These are phyloP conservation scores for Arabis hirsuta DNA, from an alignment of 345 rosid species.

Conservation along the genomic window DNA sequence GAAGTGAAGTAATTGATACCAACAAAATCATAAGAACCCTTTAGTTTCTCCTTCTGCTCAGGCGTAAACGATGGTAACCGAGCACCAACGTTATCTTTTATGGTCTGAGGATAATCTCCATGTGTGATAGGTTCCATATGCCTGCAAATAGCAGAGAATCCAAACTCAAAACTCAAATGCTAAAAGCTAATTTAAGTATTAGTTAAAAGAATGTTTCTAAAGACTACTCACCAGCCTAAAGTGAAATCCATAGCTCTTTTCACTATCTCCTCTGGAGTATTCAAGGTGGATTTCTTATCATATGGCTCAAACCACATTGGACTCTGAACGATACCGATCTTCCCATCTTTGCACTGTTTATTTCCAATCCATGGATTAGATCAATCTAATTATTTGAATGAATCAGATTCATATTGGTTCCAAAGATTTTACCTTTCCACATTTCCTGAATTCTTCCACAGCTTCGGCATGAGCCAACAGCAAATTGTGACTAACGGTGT, in stretches of 20 bases:
- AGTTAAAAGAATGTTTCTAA: not conserved
- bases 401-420: not conserved
- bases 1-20: constrained; percentile 47
- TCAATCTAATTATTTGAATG: not conserved
- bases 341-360: constrained; percentile 42
- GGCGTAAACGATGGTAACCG: constrained; percentile 41
- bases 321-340: constrained; percentile 43
- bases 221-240: constrained; percentile 45
- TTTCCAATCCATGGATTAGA: constrained; percentile 6
- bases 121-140: constrained; percentile 41
- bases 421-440: constrained; percentile 34
- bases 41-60: constrained; percentile 38
- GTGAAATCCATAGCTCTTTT: constrained; percentile 48
- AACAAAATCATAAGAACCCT: constrained; percentile 43
- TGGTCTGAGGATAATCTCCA: constrained; percentile 45
- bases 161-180: constrained; percentile 9
- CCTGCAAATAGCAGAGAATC: constrained; percentile 34
- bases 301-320: constrained; percentile 46
- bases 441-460: constrained; percentile 45
- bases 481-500: constrained; percentile 41
- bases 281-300: constrained; percentile 28
- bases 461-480: constrained; percentile 49
- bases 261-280: constrained; percentile 37
- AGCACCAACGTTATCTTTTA: constrained; percentile 39
- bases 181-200: not conserved